These are phyloP conservation scores for Hypoxylon sp. DNA, from an alignment of 2,329 filamentous ascomycete species.

Conservation along the genomic window DNA sequence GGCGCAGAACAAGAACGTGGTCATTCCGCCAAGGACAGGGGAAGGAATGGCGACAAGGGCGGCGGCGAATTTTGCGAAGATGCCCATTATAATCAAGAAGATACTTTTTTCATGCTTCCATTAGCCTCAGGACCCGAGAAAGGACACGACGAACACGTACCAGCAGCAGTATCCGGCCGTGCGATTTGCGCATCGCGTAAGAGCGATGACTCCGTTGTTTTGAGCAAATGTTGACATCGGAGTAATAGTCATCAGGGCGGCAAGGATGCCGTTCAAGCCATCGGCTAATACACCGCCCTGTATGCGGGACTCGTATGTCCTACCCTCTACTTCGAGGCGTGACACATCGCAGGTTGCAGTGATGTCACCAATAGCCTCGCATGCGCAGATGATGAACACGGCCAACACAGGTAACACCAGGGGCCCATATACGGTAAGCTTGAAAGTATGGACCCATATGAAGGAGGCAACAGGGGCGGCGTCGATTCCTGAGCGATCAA, in stretches of 20 bases:
- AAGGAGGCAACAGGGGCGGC: slow-evolving; percentile 80
- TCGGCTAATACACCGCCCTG: slow-evolving; percentile 86
- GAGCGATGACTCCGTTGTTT: slow-evolving; percentile 87
- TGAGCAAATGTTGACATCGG: slow-evolving; percentile 87
- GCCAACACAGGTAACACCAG: slow-evolving; percentile 80
- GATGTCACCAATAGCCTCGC: slow-evolving; percentile 85
- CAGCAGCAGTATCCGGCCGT: slow-evolving; percentile 84
- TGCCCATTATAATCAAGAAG: slow-evolving; percentile 84
- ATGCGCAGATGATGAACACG: slow-evolving; percentile 80
- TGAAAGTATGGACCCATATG: slow-evolving; percentile 85
- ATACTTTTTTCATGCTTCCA: slow-evolving; percentile 58
- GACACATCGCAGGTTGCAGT: slow-evolving; percentile 87
- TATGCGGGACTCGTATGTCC: slow-evolving; percentile 80
- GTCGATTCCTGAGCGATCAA: slow-evolving; percentile 79
- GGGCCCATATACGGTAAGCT: slow-evolving; percentile 78
- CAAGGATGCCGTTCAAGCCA: slow-evolving; percentile 81
- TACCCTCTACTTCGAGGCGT: slow-evolving; percentile 79
- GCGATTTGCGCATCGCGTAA: slow-evolving; percentile 85
- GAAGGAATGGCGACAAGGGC: slow-evolving; percentile 82
- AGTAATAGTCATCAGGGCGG: slow-evolving; percentile 83
- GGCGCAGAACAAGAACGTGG: slow-evolving; percentile 83
- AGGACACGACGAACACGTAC: slow-evolving; percentile 44
- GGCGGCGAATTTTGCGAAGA: slow-evolving; percentile 88
- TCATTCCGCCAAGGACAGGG: slow-evolving; percentile 78
- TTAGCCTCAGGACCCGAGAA: slow-evolving; percentile 17